phyloP scores from a whole-genome alignment of 352 stramenopile species.

The Phytophthora hybrid region DNA sequence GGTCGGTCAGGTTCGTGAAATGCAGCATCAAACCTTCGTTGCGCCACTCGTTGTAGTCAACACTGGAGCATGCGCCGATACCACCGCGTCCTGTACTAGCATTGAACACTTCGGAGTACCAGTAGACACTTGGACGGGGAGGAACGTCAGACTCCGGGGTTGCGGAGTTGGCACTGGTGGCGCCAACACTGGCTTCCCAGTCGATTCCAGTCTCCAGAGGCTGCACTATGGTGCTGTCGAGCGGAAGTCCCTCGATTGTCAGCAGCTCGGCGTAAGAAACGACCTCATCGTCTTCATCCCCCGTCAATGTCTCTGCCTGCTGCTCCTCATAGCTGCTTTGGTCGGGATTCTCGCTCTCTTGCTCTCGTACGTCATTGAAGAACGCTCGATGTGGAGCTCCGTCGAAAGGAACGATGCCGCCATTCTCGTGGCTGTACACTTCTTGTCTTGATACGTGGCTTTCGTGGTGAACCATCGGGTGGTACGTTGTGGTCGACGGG shows the following conservation, averaged over 20 bases:
- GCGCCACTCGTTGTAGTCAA: slow-evolving; percentile 92
- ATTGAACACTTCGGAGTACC: slow-evolving; percentile 81
- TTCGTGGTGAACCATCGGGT: slow-evolving; percentile 85
- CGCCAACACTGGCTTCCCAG: slow-evolving; percentile 32
- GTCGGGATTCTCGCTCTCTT: slow-evolving; percentile 54
- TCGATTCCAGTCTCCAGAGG: slow-evolving; percentile 68
- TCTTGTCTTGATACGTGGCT: slow-evolving; percentile 85
- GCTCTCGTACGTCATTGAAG: slow-evolving; percentile 76
- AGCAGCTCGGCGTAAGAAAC: slow-evolving; percentile 65
- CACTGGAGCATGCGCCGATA: slow-evolving; percentile 93
- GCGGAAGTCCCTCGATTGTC: slow-evolving; percentile 50
- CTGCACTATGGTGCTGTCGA: slow-evolving; percentile 62
- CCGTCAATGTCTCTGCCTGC: slow-evolving; percentile 16
- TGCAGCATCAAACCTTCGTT: slow-evolving; percentile 97
- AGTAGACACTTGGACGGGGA: slow-evolving; percentile 57
- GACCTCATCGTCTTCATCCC: slow-evolving; percentile 52
- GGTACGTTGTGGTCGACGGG: slow-evolving; percentile 50
- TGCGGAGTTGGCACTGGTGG: slow-evolving; percentile 24
- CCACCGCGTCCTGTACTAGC: slow-evolving; percentile 50
- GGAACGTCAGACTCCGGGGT: slow-evolving; percentile 14
- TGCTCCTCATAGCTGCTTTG: slow-evolving; percentile 50
- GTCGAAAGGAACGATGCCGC: slow-evolving; percentile 84
- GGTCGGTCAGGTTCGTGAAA: slow-evolving; percentile 94
- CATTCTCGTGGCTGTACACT: slow-evolving; percentile 84
- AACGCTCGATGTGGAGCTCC: slow-evolving; percentile 85